Base-by-base conservation (phyloP, 306 rosid species). In the Quercus variabilis region DNA sequence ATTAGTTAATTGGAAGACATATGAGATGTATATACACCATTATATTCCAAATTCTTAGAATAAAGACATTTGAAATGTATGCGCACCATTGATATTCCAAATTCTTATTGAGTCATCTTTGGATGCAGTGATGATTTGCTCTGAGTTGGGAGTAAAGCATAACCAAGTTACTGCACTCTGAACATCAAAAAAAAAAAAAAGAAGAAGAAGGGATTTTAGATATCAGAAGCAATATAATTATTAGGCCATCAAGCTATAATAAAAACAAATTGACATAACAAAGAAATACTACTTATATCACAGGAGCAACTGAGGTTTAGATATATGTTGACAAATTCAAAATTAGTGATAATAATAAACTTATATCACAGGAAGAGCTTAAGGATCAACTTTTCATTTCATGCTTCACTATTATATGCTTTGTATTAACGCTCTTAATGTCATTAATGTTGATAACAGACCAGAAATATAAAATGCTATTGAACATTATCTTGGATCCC, bases 101-200 rank as follows among this genome's bases (percentile, higher is more conserved):
- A 93, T 83, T 88, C 99, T 93, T 51, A 96, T 81, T 20, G 97
- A 84, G 76, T 91, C 96, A 85, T 96, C 99, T 90, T 93, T 96
- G 57, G 99, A 96, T 59, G 96, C 91, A 54, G 99, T 96, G 89
- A 96, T 93, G 73, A 96, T 90, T 85, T 87, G 90, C 85, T 96
- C 96, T 0, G 97, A 96, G 90, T 89, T 86, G 41, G 96, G 92
- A 33, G 91, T 15, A 80, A 96, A 96, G 89, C 99, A 93, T 76
- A 96, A 89, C 99, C 99, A 96, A 74, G 98, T 93, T 77, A 93
- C 98, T 12, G 99, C 99, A 88, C 99, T 93, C 99, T 96, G 87
- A 80, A 70, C 73, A 79, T 54, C 60, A 74, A 46, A 43, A 70
- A 12, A 64, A 30, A 71, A 46, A 43, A 70, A 12, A 64, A 30